A percentile compares a stretch with the other conserved stretches of the same genome.
phyloP scores from a whole-genome alignment of 2,329 filamentous ascomycete species.

The Neoscytalidium dimidiatum region DNA sequence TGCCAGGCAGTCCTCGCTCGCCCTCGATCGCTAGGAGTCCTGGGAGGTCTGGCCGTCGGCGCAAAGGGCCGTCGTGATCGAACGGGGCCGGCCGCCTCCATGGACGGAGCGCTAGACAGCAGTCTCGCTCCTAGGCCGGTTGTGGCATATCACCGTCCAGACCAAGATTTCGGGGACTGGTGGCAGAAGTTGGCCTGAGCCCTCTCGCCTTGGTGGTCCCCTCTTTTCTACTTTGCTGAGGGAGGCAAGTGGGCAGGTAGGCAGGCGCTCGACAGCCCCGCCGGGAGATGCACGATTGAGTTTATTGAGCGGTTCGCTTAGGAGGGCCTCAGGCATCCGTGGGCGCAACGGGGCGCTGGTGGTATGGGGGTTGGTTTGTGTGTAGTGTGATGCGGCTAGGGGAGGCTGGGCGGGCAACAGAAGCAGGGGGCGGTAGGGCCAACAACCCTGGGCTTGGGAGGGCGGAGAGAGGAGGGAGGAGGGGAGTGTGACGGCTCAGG shows the following conservation, averaged over 20 bases:
- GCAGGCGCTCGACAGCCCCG: no score
- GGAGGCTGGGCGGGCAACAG: conserved; percentile 13
- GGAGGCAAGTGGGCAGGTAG: not conserved
- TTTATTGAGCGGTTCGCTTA: conserved; percentile 17
- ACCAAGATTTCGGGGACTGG: not conserved
- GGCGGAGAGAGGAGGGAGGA: not conserved
- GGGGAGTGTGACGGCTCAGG: no score
- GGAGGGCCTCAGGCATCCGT: not conserved
- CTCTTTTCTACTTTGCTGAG: not conserved
- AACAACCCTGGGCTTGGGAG: not conserved
- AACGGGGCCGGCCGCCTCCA: conserved; percentile 4
- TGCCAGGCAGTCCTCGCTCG: not conserved
- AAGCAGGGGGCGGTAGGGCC: not conserved
- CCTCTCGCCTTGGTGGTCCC: not conserved
- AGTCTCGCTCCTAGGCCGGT: not conserved
- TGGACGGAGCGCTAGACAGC: not conserved
- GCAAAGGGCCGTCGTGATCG: not conserved
- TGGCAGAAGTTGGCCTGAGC: not conserved
- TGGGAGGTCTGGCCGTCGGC: not conserved
- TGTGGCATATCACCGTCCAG: not conserved
- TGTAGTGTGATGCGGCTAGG: not conserved
- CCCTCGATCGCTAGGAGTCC: not conserved
- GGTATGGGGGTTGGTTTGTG: not conserved
- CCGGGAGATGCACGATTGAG: conserved; percentile 17
- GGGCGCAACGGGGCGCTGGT: not conserved